These are phyloP conservation scores for Lachancea sp. DNA, from an alignment of 805 yeast genomes.

Conservation along the genomic window DNA sequence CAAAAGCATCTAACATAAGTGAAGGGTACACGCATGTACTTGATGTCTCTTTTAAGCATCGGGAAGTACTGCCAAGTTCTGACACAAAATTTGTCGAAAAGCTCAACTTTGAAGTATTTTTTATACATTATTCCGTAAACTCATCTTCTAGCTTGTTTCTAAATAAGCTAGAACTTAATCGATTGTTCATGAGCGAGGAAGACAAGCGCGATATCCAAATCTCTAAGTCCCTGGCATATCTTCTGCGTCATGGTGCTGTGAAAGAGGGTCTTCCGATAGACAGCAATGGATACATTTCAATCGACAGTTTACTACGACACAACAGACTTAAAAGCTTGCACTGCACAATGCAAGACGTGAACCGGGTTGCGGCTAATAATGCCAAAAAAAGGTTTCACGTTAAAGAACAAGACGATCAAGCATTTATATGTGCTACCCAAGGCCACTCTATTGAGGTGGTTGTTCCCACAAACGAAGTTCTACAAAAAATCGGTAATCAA, in stretches of 20 bases:
- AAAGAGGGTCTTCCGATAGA: slow-evolving; percentile 63
- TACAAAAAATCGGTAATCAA: slow-evolving; percentile 33
- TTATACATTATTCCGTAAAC: too few species aligned
- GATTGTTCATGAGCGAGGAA: background rate
- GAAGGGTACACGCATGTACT: too few species aligned
- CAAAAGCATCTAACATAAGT: too few species aligned
- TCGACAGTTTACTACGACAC: slow-evolving; percentile 49
- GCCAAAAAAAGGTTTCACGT: slow-evolving; percentile 67
- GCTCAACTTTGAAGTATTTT: too few species aligned
- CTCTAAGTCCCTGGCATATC: slow-evolving; percentile 67
- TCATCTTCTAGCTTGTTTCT: too few species aligned
- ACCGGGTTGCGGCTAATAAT: slow-evolving; percentile 54
- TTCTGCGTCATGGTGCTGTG: slow-evolving; percentile 81
- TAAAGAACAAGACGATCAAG: slow-evolving; percentile 22
- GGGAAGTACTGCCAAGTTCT: too few species aligned
- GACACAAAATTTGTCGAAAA: too few species aligned
- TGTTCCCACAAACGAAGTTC: slow-evolving; percentile 36
- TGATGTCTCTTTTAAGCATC: too few species aligned
- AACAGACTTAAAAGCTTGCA: slow-evolving; percentile 51
- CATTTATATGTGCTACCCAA: slow-evolving; percentile 76
- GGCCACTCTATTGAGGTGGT: slow-evolving; percentile 69
- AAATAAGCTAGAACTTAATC: background rate
- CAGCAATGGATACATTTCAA: slow-evolving; percentile 54
- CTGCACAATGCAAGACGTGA: slow-evolving; percentile 52
- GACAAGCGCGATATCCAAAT: slow-evolving; percentile 45